These are phyloP conservation scores for Fusarium nanum DNA, from an alignment of 2,329 filamentous ascomycete genomes.

Conservation along the genomic window DNA sequence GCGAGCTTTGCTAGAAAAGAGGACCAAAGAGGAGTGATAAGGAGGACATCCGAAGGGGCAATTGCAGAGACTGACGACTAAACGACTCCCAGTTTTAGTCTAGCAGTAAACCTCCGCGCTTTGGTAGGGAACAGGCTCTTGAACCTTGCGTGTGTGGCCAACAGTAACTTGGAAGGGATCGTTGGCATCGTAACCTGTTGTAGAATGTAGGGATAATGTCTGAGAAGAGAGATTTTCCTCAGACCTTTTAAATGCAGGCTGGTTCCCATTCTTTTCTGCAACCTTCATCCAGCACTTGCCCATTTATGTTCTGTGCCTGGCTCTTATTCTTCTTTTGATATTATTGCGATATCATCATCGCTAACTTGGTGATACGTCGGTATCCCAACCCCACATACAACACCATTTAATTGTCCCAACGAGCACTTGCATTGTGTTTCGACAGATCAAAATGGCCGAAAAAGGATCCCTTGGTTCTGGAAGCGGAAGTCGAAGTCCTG, in stretches of 20 bases:
- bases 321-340: slow-evolving; percentile 11
- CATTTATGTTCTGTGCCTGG: slow-evolving; percentile 14
- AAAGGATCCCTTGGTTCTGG: slow-evolving; percentile 39
- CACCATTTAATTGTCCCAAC: not conserved
- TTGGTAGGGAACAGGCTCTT: slow-evolving; percentile 15
- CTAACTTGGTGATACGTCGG: not conserved
- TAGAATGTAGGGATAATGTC: slow-evolving; percentile 19
- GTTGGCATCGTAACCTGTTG: slow-evolving; percentile 13
- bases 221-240: slow-evolving; percentile 14
- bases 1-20: slow-evolving; percentile 23
- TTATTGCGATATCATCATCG: not conserved
- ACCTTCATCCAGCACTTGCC: slow-evolving; percentile 9
- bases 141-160: slow-evolving; percentile 27
- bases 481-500: slow-evolving; percentile 32
- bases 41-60: slow-evolving; percentile 26
- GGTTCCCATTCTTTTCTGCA: slow-evolving; percentile 9
- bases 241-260: slow-evolving; percentile 31
- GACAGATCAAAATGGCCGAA: slow-evolving; percentile 43
- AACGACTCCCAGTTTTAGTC: slow-evolving; percentile 9
- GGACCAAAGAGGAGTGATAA: slow-evolving; percentile 27
- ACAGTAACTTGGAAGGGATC: slow-evolving; percentile 24
- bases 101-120: slow-evolving; percentile 6
- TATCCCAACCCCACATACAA: not conserved
- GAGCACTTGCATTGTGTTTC: not conserved
- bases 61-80: slow-evolving; percentile 17